Evolutionary conservation across 2,329 filamentous ascomycete genomes (phyloP), one percentile per base, ranked within the genome.

Genomic region (Peltaster fructicola): DNA sequence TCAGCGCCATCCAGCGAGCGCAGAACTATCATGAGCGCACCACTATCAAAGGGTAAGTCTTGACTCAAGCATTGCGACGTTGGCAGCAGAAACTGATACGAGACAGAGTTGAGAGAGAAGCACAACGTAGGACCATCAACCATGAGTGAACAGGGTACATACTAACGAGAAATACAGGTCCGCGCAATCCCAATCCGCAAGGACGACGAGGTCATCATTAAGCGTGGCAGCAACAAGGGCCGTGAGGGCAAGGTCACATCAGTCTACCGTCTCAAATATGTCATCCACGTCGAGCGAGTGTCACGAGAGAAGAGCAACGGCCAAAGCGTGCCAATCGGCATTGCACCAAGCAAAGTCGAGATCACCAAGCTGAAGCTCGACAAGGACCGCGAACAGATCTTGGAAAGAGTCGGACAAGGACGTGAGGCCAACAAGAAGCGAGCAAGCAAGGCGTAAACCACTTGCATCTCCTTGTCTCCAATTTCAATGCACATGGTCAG

Each of bases 341-440:
- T 98, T 61, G 78, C 85, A 63, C 76, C 88, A 51, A 90, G 78
- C 63, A 95, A 95, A 63, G 81, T 92, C 46, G 75, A 92, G 65
- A 78, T 98, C 68, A 92, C 76, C 65, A 93, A 93, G 73, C 72
- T 95, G 59, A 92, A 95, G 78, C 69, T 93, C 51, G 79, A 88
- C 70, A 85, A 88, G 74, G 79, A 90, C 63, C 76, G 80, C 46
- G 79, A 88, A 69, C 65, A 63, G 56, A 88, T 88, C 53, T 67
- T 90, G 47, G 78, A 80, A 63, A 73, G 80, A 61, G 81, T 78
- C 65, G 73, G 74, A 62, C 59, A 63, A 43, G 80, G 79, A 51
- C 74, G 78, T 39, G 79, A 85, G 63, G 65, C 71, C 27, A 45
- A 43, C 41, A 47, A 51, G 46, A 53, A 63, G 63, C 82, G 65